Base-by-base conservation (phyloP, 2,329 filamentous ascomycete species). In the Aspergillus texensis region DNA sequence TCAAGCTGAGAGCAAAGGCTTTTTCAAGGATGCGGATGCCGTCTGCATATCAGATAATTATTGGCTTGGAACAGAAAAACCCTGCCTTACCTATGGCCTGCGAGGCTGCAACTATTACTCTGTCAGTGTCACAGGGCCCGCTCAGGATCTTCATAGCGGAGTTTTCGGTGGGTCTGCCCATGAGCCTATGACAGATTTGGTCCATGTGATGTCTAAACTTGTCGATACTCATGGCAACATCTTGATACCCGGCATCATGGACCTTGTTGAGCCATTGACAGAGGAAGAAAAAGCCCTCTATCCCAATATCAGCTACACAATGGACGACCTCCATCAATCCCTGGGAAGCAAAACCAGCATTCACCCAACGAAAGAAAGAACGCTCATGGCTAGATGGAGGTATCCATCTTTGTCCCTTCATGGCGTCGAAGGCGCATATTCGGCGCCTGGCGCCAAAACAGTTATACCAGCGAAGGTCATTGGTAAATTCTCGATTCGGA, bases 1-100 rank as follows among this genome's bases (percentile, higher is more conserved):
- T 80, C 86, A 91, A 70, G 89, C 87, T 54, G 95, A 99, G 82
- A 93, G 91, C 69, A 93, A 96, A 82, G 91, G 92, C 73, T 98
- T 90, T 85, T 99, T 99, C 83, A 93, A 93, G 74, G 94, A 97
- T 73, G 89, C 93, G 41, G 95, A 99, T 70, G 95, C 94, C 6
- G 93, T 98, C 65, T 99, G 95, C 83, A 99, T 99, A 77, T 97
- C 93, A 55, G 95, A 99, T 81, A 99, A 99, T 86, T 99, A 99
- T 88, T 99, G 95, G 95, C 89, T 99, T 46, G 95, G 95, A 63
- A 98, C 95, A 6, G 93, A 98, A 86, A 97, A 97, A 86, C 95
- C 95, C 14, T 99, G 95, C 80, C 82, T 99, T 75, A 99, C 95
- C 11, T 99, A 99, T 78, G 95, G 95, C 71, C 90, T 99, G 67